Conservation (phyloP, 1,139 yeast species). For the Saccharomyces hybrid region DNA sequence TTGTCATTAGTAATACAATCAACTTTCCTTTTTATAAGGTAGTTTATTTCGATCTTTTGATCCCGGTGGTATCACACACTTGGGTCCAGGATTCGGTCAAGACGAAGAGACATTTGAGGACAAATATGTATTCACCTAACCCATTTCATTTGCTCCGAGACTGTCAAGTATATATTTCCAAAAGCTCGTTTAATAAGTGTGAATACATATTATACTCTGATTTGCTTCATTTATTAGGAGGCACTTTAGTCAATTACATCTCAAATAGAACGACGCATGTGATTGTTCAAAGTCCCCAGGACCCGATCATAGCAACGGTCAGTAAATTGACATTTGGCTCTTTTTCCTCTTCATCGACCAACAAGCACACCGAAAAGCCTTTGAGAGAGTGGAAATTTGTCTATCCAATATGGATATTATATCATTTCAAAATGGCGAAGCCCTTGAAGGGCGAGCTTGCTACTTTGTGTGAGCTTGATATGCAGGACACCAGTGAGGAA, state of each 20-base stretch:
- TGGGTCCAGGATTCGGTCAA: slow-evolving; percentile 55
- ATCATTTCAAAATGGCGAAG: slow-evolving; percentile 42
- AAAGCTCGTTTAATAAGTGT: slow-evolving; percentile 50
- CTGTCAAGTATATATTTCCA: slow-evolving; percentile 54
- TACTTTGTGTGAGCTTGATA: slow-evolving; percentile 46
- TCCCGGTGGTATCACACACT: slow-evolving; percentile 58
- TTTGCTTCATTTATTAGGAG: slow-evolving; percentile 58
- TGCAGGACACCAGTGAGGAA: slow-evolving; percentile 18
- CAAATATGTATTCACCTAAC: slow-evolving; percentile 52
- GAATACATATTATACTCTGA: slow-evolving; percentile 59
- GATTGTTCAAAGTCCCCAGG: slow-evolving; percentile 47
- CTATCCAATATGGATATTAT: slow-evolving; percentile 69
- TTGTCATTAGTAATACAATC: slow-evolving; percentile 47
- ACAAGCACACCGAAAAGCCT: slow-evolving; percentile 24
- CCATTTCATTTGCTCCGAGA: slow-evolving; percentile 56
- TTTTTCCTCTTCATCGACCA: slow-evolving; percentile 22
- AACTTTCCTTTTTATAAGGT: slow-evolving; percentile 49
- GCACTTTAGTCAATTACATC: slow-evolving; percentile 55
- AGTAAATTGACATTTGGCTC: slow-evolving; percentile 11
- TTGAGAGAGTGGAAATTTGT: slow-evolving; percentile 40
- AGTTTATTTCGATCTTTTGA: slow-evolving; percentile 44
- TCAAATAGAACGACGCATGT: slow-evolving; percentile 73
- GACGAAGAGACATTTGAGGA: slow-evolving; percentile 41
- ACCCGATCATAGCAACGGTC: slow-evolving; percentile 38
- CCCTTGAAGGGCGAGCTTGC: slow-evolving; percentile 37